These are phyloP conservation scores for Eucalyptus lansdowneana DNA, from an alignment of 345 rosid species.

Conservation along the genomic window DNA sequence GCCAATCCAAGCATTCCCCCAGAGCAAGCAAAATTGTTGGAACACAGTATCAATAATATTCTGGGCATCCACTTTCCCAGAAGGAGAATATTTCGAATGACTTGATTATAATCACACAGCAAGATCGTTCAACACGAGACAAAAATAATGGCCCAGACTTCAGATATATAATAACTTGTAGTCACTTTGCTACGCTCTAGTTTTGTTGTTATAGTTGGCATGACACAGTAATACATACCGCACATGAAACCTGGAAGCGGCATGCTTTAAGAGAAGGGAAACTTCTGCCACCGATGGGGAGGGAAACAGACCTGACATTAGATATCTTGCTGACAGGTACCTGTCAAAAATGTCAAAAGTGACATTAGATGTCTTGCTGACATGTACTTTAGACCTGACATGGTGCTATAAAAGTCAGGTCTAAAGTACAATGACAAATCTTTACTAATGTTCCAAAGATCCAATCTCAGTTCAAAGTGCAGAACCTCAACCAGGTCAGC, in stretches of 20 bases:
- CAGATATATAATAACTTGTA: not conserved
- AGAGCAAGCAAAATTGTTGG: not conserved
- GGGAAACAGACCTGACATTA: too few species aligned
- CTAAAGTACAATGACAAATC: not conserved
- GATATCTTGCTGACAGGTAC: not conserved
- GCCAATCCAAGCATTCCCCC: not conserved
- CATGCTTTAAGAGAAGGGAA: too few species aligned
- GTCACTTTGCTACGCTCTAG: not conserved
- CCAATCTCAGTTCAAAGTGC: not conserved
- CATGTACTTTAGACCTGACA: too few species aligned
- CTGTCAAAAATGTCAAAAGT: conserved; percentile 3
- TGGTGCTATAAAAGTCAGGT: not conserved
- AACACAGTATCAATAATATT: not conserved
- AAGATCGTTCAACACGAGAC: not conserved
- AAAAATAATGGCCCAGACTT: not conserved
- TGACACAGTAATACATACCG: not conserved
- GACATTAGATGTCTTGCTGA: not conserved
- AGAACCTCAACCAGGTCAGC: not conserved
- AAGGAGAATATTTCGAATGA: not conserved
- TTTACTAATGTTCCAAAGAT: not conserved
- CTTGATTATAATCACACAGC: not conserved
- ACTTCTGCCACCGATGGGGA: too few species aligned
- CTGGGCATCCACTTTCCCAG: not conserved
- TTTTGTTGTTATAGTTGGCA: not conserved
- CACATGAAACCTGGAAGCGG: too few species aligned